Evolutionary conservation across 345 rosid genomes (phyloP), one percentile per base, ranked within the genome.

Genomic region (Combretum micranthum): DNA sequence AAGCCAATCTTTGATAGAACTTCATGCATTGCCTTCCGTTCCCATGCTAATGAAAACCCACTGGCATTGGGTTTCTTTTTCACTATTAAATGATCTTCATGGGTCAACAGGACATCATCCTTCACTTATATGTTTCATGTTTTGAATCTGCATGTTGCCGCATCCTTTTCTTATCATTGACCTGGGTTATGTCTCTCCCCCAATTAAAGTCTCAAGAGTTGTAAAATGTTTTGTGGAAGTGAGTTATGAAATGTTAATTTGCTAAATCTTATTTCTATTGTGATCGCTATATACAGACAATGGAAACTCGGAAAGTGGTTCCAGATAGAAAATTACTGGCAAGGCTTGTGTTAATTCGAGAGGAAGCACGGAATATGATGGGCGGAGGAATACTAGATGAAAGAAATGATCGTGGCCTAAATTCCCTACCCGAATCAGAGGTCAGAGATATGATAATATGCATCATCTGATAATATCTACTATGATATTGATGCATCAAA

Each of bases 381-480:
- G 96, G 96, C 55, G 98, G 93, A 62, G 96, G 98, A 71, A 81
- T 92, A 58, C 75, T 88, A 53, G 98, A 92, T 70, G 93, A 86
- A 72, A 81, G 98, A 77, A 92, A 86, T 78, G 95, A 88, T 69
- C 88, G 94, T 62, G 98, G 98, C 51, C 88, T 88, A 61, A 72
- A 67, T 47, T 84, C 98, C 26, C 84, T 88, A 68, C 96, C 96
- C 45, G 86, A 88, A 76, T 86, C 98, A 63, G 96, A 92, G 92
- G 98, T 84, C 26, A 61, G 57, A 21, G n/a, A 20, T 53, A 51
- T 32, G 64, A 25, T 26, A 54, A 55, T 52, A 17, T 45, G 12
- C 26, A 42, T 21, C 16, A 51, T 13, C 32, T 19, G 37, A 15
- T 37, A 62, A 43, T 22, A 20, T 26, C 44, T 46, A 44, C 12